Conservation (phyloP, 768 basidiomycete species). For the Leccinum aurantiacum region DNA sequence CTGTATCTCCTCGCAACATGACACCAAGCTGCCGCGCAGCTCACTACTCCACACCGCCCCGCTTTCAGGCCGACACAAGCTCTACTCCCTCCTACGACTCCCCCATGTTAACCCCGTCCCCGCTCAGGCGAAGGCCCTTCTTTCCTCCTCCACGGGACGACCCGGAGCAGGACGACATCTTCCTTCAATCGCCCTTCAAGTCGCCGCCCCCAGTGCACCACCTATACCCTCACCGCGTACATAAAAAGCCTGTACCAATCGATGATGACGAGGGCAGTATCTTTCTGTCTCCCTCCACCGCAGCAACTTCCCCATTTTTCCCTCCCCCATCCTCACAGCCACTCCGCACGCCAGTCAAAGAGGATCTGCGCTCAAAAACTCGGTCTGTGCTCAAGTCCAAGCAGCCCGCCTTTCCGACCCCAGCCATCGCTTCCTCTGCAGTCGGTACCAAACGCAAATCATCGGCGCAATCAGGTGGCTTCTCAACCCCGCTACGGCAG, state of each 20-base stretch:
- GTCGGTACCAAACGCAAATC: conserved; percentile 71
- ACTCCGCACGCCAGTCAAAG: conserved; percentile 62
- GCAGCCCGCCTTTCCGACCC: conserved; percentile 18
- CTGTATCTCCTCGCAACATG: conserved; percentile 34
- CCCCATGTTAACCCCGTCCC: conserved; percentile 66
- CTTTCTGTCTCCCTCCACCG: conserved; percentile 52
- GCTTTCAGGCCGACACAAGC: conserved; percentile 21
- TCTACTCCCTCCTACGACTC: conserved; percentile 44
- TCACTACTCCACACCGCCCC: conserved; percentile 37
- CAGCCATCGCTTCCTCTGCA: conserved; percentile 34
- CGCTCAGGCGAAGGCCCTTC: conserved; percentile 47
- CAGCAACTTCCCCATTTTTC: conserved; percentile 41
- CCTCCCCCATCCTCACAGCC: conserved; percentile 47
- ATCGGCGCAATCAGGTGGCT: conserved; percentile 42
- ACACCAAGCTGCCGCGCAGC: conserved; percentile 35
- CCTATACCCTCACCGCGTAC: conserved; percentile 44
- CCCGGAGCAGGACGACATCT: conserved; percentile 48
- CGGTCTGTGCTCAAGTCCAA: conserved; percentile 43
- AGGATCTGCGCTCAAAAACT: conserved; percentile 38
- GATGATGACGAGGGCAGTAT: conserved; percentile 61
- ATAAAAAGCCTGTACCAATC: conserved; percentile 27
- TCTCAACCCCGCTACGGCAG: conserved; percentile 56
- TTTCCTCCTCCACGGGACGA: conserved; percentile 34
- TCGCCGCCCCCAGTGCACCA: conserved; percentile 45
- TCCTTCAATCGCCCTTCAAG: conserved; percentile 53